These are phyloP conservation scores for Podosphaera leucotricha DNA, from an alignment of 2,329 filamentous ascomycete genomes.

Conservation along the genomic window DNA sequence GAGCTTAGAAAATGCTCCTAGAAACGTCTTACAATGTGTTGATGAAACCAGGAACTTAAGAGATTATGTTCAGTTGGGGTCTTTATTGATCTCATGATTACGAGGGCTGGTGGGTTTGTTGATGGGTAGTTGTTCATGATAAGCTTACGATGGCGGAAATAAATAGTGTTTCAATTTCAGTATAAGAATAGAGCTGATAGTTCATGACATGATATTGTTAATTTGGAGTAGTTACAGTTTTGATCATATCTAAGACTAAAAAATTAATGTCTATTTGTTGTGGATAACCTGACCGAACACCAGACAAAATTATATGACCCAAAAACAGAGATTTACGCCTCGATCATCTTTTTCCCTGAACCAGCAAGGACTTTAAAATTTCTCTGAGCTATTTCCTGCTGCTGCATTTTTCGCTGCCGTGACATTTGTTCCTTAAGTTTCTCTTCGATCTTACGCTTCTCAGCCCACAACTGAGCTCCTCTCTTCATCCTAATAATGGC, in stretches of 20 bases:
- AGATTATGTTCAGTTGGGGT: too few relatives aligned
- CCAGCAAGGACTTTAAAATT: not conserved
- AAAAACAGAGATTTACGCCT: not conserved
- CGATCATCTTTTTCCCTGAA: not conserved
- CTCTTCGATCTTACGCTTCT: constrained; percentile 19
- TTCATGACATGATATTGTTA: not conserved
- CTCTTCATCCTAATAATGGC: constrained; percentile 27
- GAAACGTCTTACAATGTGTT: not conserved
- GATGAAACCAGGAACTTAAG: not conserved
- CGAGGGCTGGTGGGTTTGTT: too few relatives aligned
- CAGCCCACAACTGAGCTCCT: constrained; percentile 24
- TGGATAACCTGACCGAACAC: not conserved
- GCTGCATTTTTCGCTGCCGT: constrained; percentile 3
- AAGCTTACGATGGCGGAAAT: too few relatives aligned
- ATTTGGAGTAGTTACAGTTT: not conserved
- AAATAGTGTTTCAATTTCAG: too few relatives aligned
- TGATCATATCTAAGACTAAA: not conserved
- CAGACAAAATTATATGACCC: not conserved
- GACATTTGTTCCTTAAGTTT: constrained; percentile 9
- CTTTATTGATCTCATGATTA: too few relatives aligned
- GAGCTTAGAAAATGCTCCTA: not conserved
- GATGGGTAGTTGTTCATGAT: too few relatives aligned
- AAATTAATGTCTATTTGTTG: not conserved
- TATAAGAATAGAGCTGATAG: too few relatives aligned
- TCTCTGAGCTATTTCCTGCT: not conserved